A percentile compares a stretch with the other conserved stretches of the same genome.
Conservation (phyloP, 1,284 basidiomycete species). For the Pyrrhoderma noxium region DNA sequence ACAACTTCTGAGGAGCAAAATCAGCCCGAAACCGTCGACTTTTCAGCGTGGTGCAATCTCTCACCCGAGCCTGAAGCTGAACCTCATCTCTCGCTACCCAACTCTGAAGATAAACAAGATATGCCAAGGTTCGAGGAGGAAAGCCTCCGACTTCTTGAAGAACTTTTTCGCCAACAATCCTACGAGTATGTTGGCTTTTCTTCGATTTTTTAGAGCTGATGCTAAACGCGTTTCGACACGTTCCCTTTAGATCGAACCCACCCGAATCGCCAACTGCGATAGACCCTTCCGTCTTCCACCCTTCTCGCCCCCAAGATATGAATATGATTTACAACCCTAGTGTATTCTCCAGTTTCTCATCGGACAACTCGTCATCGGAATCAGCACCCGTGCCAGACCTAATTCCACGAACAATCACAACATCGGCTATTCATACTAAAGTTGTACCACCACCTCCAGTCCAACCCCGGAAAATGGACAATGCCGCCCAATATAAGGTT, state of each 20-base stretch:
- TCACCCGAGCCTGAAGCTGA: slow-evolving; percentile 30
- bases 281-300: slow-evolving; percentile 17
- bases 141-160: slow-evolving; percentile 55
- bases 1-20: slow-evolving; percentile 44
- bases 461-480: slow-evolving; percentile 46
- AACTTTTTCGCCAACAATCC: slow-evolving; percentile 61
- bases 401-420: slow-evolving; percentile 25
- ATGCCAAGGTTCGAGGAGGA: slow-evolving; percentile 33
- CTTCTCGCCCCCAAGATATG: background rate
- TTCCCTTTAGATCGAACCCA: slow-evolving; percentile 21
- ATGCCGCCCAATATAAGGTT: slow-evolving; percentile 44
- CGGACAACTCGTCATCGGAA: slow-evolving; percentile 17
- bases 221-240: slow-evolving; percentile 19
- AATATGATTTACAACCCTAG: slow-evolving; percentile 3
- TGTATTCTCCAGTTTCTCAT: slow-evolving; percentile 17
- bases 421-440: slow-evolving; percentile 32
- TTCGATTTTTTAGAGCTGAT: slow-evolving; percentile 18
- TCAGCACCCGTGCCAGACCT: slow-evolving; percentile 22
- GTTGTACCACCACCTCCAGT: slow-evolving; percentile 53
- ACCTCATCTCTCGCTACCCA: slow-evolving; percentile 27
- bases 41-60: slow-evolving; percentile 51
- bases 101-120: slow-evolving; percentile 21
- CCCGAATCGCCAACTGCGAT: slow-evolving; percentile 12
- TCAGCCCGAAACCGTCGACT: slow-evolving; percentile 43
- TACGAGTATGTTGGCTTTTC: slow-evolving; percentile 50